These are phyloP conservation scores for Trichoderma harzianum DNA, from an alignment of 2,329 filamentous ascomycete genomes.

Conservation along the genomic window DNA sequence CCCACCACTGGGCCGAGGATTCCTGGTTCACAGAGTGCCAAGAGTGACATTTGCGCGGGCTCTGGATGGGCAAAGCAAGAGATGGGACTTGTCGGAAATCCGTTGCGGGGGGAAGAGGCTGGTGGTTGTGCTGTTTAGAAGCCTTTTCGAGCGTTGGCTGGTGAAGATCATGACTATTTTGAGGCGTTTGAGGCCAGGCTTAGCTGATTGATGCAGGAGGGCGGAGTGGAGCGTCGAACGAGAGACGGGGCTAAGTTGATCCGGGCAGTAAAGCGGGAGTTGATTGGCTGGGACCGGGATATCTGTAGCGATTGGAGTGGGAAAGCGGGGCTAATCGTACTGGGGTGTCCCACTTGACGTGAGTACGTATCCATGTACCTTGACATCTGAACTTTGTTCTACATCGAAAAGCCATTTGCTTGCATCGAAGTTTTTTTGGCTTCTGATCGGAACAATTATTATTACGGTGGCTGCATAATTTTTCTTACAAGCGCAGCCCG, in stretches of 20 bases:
- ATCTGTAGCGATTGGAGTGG: not conserved
- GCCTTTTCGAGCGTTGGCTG: constrained; percentile 1
- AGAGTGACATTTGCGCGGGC: not conserved
- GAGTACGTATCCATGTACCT: not conserved
- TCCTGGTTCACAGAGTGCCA: not conserved
- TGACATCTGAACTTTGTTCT: not conserved
- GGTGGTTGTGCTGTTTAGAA: not conserved
- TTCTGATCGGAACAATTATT: not conserved
- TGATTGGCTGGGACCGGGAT: not conserved
- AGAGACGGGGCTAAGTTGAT: constrained; percentile 2
- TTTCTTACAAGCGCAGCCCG: not conserved
- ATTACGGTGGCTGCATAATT: not conserved
- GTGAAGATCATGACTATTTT: not conserved
- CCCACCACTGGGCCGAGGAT: not conserved
- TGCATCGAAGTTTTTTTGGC: not conserved
- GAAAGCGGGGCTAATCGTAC: not conserved
- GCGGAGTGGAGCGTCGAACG: not conserved
- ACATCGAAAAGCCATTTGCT: not conserved
- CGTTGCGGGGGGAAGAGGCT: not conserved
- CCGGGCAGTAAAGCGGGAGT: not conserved
- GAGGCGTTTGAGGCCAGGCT: constrained; percentile 4
- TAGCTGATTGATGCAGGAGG: not conserved
- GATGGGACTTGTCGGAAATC: too few relatives aligned
- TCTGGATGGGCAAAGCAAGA: not conserved
- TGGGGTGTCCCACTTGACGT: not conserved